Percentiles rank a stretch among this genome's conserved stretches.
phyloP scores from a whole-genome alignment of 345 rosid species.

The Pistacia atlantica region DNA sequence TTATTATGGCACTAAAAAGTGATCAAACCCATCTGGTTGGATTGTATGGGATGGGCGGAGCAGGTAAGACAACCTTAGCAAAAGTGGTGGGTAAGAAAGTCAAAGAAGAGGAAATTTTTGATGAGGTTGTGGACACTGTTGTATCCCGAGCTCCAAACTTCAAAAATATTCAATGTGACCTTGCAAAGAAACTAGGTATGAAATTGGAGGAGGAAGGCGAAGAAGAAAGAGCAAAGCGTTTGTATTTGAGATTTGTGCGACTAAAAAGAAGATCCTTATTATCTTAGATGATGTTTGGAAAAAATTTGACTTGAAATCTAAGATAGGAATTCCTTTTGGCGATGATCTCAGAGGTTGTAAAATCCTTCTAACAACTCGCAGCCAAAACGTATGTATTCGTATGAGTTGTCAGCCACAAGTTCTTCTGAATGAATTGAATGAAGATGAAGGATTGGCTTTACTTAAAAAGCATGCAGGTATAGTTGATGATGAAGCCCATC shows the following conservation, averaged over 20 bases:
- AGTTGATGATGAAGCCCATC: too few species aligned
- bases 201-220: neutral
- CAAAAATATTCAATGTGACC: neutral
- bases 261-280: conserved; percentile 16
- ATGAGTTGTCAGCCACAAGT: neutral
- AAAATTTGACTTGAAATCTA: neutral
- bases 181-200: neutral
- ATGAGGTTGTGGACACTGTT: conserved; percentile 6
- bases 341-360: conserved; percentile 1
- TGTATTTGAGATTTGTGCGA: neutral
- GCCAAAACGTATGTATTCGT: neutral
- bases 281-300: conserved; percentile 32
- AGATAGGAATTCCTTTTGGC: conserved; percentile 17
- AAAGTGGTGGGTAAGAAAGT: neutral
- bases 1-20: too few species aligned
- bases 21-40: conserved; percentile 5
- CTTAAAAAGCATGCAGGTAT: neutral
- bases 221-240: conserved; percentile 6
- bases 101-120: conserved; percentile 3
- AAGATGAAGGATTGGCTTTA: conserved; percentile 15
- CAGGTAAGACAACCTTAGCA: neutral
- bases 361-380: conserved; percentile 19
- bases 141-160: conserved; percentile 6
- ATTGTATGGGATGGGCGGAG: conserved; percentile 27
- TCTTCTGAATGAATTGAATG: neutral